A percentile compares a stretch with the other conserved stretches of the same genome.
Evolutionary conservation across 495 filamentous ascomycete genomes (phyloP).

Genomic region (Trichoderma virens): DNA sequence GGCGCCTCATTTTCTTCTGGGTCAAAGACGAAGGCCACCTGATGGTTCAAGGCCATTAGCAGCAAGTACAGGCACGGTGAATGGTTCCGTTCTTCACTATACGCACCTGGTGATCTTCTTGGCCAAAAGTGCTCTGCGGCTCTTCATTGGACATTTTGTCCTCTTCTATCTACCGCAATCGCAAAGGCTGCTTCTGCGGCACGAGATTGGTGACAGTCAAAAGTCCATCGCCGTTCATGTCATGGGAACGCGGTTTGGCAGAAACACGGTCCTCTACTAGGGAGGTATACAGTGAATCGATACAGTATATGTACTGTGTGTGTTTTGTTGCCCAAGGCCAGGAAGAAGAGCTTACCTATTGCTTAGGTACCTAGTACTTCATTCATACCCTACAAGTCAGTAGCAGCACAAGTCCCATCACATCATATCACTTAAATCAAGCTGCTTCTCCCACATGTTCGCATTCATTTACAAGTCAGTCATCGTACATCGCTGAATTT

Average conservation of each 20-base stretch:
- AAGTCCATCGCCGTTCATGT: background rate
- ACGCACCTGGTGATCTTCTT: constrained; percentile 28
- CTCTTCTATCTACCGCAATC: background rate
- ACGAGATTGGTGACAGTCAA: background rate
- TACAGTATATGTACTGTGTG: background rate
- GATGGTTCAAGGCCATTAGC: background rate
- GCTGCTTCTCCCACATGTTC: background rate
- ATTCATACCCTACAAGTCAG: no score
- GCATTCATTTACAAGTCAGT: background rate
- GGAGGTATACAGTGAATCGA: background rate
- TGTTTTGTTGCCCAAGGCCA: background rate
- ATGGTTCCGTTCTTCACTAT: background rate
- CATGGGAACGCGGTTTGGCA: background rate
- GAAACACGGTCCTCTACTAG: background rate
- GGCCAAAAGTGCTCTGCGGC: constrained; percentile 15
- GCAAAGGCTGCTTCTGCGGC: background rate
- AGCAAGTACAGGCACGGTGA: background rate
- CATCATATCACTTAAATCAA: background rate
- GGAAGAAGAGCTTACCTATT: background rate
- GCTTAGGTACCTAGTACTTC: background rate
- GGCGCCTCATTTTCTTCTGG: constrained; percentile 30
- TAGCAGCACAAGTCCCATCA: no score
- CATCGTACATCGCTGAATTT: background rate
- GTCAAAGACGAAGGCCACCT: constrained; percentile 68
- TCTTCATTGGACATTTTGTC: constrained; percentile 5